phyloP scores from a whole-genome alignment of 169 alveolate species.

The Plasmodium falciparum region DNA sequence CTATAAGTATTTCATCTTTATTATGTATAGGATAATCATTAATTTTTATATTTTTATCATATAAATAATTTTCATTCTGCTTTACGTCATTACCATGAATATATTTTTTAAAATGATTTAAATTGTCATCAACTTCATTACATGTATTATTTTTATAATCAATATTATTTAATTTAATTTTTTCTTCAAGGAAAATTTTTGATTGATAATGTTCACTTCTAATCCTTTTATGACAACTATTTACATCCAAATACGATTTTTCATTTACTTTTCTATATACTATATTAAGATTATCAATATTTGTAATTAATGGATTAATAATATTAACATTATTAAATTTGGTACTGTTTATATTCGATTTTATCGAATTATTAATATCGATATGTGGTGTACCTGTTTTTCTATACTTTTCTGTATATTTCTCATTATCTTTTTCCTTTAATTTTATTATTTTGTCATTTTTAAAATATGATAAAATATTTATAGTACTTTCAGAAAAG shows the following conservation, averaged over 20 bases:
- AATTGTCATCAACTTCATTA: background rate
- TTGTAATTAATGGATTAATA: background rate
- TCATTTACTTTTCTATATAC: background rate
- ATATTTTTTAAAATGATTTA: too few species aligned
- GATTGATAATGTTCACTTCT: slow-evolving; percentile 26
- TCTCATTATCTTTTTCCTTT: background rate
- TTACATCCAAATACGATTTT: background rate
- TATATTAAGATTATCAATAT: background rate
- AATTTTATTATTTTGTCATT: too few species aligned
- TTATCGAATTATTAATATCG: background rate
- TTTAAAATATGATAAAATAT: slow-evolving; percentile 36
- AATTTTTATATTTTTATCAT: too few species aligned
- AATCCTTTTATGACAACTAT: slow-evolving; percentile 9
- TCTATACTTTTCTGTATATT: too few species aligned
- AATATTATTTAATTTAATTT: slow-evolving; percentile 8
- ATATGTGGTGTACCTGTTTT: background rate
- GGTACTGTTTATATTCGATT: background rate
- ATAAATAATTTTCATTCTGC: background rate
- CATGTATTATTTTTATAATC: slow-evolving; percentile 1
- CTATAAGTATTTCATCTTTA: background rate
- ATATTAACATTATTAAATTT: background rate
- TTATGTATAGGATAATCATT: background rate
- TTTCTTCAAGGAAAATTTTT: slow-evolving; percentile 16
- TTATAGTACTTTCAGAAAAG: slow-evolving; percentile 52
- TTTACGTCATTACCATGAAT: background rate